These are phyloP conservation scores for Filobasidium floriforme DNA, from an alignment of 768 basidiomycete genomes.

Conservation along the genomic window DNA sequence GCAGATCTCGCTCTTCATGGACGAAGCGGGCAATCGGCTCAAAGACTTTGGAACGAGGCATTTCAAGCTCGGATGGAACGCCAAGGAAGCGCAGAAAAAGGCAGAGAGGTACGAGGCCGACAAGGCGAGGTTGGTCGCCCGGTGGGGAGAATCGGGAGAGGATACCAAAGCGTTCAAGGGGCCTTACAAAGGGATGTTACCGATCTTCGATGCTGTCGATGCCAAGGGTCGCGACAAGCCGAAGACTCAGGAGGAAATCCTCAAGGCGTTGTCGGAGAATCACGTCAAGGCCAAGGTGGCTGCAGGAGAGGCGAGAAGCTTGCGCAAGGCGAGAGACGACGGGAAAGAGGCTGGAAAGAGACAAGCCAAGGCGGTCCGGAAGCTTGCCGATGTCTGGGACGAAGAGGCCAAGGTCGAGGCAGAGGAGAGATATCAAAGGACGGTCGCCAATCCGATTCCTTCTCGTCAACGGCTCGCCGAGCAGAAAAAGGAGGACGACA, in stretches of 20 bases:
- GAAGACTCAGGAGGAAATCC: not conserved
- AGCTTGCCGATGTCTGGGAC: not conserved
- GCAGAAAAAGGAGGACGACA: not conserved
- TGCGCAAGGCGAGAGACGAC: slow-evolving; percentile 1
- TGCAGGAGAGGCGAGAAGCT: not conserved
- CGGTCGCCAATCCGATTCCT: not conserved
- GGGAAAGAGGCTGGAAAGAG: not conserved
- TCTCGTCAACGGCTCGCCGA: not conserved
- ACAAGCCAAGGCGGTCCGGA: not conserved
- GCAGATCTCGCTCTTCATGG: not conserved
- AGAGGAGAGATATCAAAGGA: not conserved
- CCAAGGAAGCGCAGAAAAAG: slow-evolving; percentile 8
- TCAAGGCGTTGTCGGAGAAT: not conserved
- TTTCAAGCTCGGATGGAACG: slow-evolving; percentile 16
- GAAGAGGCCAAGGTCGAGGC: slow-evolving; percentile 3
- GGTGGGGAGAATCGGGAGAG: slow-evolving; percentile 2
- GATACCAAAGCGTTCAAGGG: slow-evolving; percentile 6
- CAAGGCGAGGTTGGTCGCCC: slow-evolving; percentile 5
- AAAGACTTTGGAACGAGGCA: slow-evolving; percentile 7
- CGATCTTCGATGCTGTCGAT: slow-evolving; percentile 3
- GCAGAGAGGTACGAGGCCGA: slow-evolving; percentile 17
- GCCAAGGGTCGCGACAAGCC: not conserved
- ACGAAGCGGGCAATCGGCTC: slow-evolving; percentile 3
- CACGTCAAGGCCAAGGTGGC: slow-evolving; percentile 5
- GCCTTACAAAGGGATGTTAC: not conserved